Evolutionary conservation across 108 stramenopile species (phyloP).

Genomic region (Seminavis robusta): DNA sequence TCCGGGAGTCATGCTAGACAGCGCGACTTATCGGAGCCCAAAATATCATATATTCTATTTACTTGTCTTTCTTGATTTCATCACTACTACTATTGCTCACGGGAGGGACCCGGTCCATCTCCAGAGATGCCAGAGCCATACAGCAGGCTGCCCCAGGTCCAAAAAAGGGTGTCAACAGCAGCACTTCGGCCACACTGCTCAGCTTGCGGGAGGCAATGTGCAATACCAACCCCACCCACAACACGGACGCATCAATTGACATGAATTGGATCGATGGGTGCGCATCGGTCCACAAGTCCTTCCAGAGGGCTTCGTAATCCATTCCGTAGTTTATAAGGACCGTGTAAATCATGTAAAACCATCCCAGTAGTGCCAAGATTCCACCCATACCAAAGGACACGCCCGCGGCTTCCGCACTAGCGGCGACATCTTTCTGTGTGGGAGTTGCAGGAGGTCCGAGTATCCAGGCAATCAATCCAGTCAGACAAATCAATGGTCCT

Average conservation of each 20-base stretch:
- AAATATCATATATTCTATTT: no score
- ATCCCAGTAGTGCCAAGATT: conserved; percentile 8
- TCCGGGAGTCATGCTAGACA: no score
- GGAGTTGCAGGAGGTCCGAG: no score
- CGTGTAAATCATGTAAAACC: conserved; percentile 4
- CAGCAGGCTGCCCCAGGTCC: background rate
- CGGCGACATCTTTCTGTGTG: no score
- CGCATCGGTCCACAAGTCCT: conserved; percentile 22
- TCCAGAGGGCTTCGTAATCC: conserved; percentile 8
- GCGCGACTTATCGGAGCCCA: no score
- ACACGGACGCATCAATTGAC: conserved; percentile 16
- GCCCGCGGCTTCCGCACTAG: no score
- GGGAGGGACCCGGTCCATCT: no score
- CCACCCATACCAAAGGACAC: background rate
- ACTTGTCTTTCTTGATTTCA: no score
- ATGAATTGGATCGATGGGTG: conserved; percentile 20
- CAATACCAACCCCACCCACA: background rate
- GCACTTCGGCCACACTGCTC: background rate
- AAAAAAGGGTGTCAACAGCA: background rate
- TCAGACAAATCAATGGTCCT: no score
- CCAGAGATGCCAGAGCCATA: no score
- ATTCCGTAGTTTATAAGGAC: conserved; percentile 9
- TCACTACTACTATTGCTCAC: no score
- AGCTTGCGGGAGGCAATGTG: background rate
- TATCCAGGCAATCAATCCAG: no score